Evolutionary conservation across 2,329 filamentous ascomycete species (phyloP), one percentile per base, ranked within the genome.

Genomic region (Cladorrhinum sp.): DNA sequence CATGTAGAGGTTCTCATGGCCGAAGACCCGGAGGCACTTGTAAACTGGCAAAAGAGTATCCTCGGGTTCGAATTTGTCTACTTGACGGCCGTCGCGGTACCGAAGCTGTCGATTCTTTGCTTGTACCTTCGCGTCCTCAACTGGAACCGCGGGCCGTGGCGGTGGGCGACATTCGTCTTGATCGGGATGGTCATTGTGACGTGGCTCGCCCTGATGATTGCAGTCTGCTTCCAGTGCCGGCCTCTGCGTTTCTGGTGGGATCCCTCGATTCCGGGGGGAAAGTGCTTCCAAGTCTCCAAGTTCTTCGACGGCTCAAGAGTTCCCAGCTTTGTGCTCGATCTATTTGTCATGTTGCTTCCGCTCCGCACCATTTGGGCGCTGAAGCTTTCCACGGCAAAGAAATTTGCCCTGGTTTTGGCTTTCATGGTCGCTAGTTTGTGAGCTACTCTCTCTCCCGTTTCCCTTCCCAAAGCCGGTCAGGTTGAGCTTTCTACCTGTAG

Each of bases 111-210:
- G 23, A 72, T 72, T 48, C 62, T 73, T 5, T 70, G 62, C 39
- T 65, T 72, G 10, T 73, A 73, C 50, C 62, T 72, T n/a, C 70
- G 69, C 23, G 62, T 73, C 9, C 71, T 73, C 58, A 67, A 66
- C 55, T 71, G 69, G 66, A 36, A 18, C 8, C 65, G 55, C 16
- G 67, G 67, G 2, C 20, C 55, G 3, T 69, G 67, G 65, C 65
- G 69, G 1, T 51, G 8, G 18, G 49, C 30, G 0, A 66, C 69
- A 1, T 63, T 62, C 46, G 21, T 58, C n/a, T 30, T 71, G 26
- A 61, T 72, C 36, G 63, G 36, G 3, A 39, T 65, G 18, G 60
- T 69, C 3, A 64, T 57, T 14, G 62, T 65, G 7, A 70, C 67
- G 1, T 64, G 65, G 33, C n/a, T 69, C 16, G 62, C 66, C 12